These are phyloP conservation scores for Plantago major DNA, from an alignment of 257 asterid species.

Conservation along the genomic window DNA sequence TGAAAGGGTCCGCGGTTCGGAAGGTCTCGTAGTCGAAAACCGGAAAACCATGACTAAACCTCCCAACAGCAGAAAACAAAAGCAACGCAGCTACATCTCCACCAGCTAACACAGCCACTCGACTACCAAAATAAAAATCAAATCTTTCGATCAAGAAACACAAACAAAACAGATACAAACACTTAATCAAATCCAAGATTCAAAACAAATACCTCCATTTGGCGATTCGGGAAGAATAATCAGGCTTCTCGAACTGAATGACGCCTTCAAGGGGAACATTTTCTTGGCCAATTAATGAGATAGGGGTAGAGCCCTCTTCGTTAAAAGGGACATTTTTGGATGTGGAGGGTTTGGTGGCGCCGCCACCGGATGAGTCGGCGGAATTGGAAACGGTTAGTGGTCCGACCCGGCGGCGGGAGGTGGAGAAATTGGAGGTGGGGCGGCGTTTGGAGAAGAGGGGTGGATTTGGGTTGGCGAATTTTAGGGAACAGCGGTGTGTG, in stretches of 20 bases:
- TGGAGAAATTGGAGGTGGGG: conserved; percentile 11
- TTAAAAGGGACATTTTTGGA: conserved; percentile 7
- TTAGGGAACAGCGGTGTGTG: conserved; percentile 56
- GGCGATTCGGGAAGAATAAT: conserved; percentile 21
- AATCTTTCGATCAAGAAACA: too few species aligned
- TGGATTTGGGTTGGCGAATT: conserved; percentile 55
- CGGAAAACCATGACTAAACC: conserved; percentile 76
- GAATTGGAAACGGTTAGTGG: conserved; percentile 26
- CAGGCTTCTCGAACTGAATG: conserved; percentile 42
- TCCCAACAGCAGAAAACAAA: conserved; percentile 79
- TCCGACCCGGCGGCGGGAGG: conserved; percentile 15
- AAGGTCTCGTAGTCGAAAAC: conserved; percentile 70
- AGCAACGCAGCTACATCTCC: conserved; percentile 83
- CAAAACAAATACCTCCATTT: conserved; percentile 37
- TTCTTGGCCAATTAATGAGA: conserved; percentile 37
- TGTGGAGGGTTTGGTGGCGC: conserved; percentile 13
- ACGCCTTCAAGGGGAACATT: conserved; percentile 47
- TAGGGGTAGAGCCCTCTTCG: conserved; percentile 7
- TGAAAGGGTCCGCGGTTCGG: conserved; percentile 80
- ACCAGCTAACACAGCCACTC: conserved; percentile 72
- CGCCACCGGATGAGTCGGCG: conserved; percentile 8
- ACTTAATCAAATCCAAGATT: not conserved
- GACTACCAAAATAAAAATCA: conserved; percentile 35
- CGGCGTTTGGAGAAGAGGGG: conserved; percentile 34
- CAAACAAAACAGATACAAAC: not conserved